phyloP scores from a whole-genome alignment of 73 alveolate genomes.

The Tetrahymena borealis region DNA sequence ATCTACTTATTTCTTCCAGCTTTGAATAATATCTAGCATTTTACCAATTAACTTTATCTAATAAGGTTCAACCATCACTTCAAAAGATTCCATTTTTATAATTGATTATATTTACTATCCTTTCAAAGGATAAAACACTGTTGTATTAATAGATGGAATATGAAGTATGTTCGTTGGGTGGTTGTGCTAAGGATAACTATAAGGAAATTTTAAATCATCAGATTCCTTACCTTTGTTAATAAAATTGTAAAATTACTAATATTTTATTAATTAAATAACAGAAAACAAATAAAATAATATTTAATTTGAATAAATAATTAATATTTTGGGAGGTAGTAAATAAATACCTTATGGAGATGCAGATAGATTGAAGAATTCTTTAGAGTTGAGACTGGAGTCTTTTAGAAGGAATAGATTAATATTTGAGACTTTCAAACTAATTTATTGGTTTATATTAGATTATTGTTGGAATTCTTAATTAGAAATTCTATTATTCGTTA shows the following conservation, averaged over 20 bases:
- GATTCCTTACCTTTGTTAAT: too few relatives aligned
- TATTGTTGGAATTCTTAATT: not conserved
- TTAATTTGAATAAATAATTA: too few relatives aligned
- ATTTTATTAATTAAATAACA: too few relatives aligned
- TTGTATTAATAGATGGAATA: not conserved
- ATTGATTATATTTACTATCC: not conserved
- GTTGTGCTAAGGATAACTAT: not conserved
- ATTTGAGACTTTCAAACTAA: not conserved
- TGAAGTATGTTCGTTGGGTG: not conserved
- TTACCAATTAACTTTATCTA: not conserved
- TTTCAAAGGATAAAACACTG: not conserved
- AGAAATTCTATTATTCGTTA: not conserved
- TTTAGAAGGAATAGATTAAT: not conserved
- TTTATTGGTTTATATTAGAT: too few relatives aligned
- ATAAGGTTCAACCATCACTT: not conserved
- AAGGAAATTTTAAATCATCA: not conserved
- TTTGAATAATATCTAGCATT: not conserved
- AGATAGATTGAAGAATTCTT: not conserved
- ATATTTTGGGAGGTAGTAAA: too few relatives aligned
- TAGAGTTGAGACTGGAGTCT: not conserved
- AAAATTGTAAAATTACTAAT: too few relatives aligned
- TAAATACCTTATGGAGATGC: too few relatives aligned
- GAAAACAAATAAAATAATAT: too few relatives aligned
- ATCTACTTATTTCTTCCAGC: not conserved
- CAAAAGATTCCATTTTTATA: not conserved